Evolutionary conservation across 2,329 filamentous ascomycete genomes (phyloP).

Genomic region (Fusarium nematophilum): DNA sequence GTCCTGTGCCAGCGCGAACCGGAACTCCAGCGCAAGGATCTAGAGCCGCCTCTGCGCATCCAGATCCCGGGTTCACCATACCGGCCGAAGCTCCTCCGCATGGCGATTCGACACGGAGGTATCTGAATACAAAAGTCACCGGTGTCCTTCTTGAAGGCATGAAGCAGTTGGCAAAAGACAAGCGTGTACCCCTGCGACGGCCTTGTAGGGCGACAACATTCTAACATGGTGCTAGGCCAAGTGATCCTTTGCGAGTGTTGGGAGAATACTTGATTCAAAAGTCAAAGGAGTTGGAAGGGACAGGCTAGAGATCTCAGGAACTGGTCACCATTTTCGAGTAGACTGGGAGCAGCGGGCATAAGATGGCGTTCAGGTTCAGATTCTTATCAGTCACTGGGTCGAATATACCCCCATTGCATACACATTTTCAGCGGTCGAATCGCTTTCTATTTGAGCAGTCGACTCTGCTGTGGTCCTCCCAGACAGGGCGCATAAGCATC

Average conservation of each 20-base stretch:
- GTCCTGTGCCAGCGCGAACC: constrained; percentile 57
- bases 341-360: constrained; percentile 26
- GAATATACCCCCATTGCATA: constrained; percentile 41
- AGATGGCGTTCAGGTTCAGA: constrained; percentile 42
- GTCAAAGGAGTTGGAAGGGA: constrained; percentile 71
- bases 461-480: constrained; percentile 47
- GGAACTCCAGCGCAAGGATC: constrained; percentile 64
- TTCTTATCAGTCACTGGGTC: constrained; percentile 38
- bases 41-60: constrained; percentile 67
- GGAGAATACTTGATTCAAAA: constrained; percentile 78
- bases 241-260: constrained; percentile 74
- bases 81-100: constrained; percentile 71
- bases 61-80: constrained; percentile 64
- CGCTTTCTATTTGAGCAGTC: constrained; percentile 51
- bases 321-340: constrained; percentile 6
- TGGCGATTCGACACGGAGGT: constrained; percentile 76
- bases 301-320: constrained; percentile 28
- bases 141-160: constrained; percentile 77
- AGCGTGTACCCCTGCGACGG: constrained; percentile 63
- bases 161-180: constrained; percentile 77
- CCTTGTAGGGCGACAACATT: not conserved
- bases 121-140: constrained; percentile 78
- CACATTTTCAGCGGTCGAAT: constrained; percentile 48
- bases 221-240: constrained; percentile 59
- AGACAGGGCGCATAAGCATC: constrained; percentile 54